Evolutionary conservation across 805 yeast genomes (phyloP), one percentile per base, ranked within the genome.

Genomic region (Kodamaea laetipori): DNA sequence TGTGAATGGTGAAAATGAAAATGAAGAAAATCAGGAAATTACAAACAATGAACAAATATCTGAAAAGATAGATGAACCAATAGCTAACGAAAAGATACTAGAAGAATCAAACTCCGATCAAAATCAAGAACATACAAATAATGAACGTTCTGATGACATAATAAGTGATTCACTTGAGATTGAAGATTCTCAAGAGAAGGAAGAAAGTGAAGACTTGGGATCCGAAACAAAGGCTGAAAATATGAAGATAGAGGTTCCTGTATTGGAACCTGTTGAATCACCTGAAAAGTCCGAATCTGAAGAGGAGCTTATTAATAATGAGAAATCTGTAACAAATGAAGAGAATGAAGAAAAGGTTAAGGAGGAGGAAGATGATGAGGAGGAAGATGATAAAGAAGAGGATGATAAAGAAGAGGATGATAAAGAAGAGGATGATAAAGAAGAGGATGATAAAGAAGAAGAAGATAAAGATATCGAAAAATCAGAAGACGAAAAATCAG

Each of bases 401-500:
- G 24, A 21, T 6, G 24, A 21, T 21, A 21, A 21, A 21, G 24
- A 21, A n/a, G 39, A 44, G 41, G 30, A 39, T 18, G 45, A 45
- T 21, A 32, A 31, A 33, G 26, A 48, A 47, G 49, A 48, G 21
- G 32, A 43, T 35, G 31, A 47, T 42, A 37, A 34, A 33, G n/a
- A n/a, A 21, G 24, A 21, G 6, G 24, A 6, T 8, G 24, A 21
- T 6, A 21, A 6, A 8, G 8, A 21, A 21, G 24, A 21, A 8
- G 24, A 21, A 21, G 24, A 21, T 21, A 21, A 21, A 21, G 24
- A 21, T 8, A n/a, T n/a, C n/a, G 44, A 39, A 11, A 48, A 47
- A 39, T 31, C 43, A n/a, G 39, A 44, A 41, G 30, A 39, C 18
- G 45, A 45, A 24, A 32, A 31, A 33, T 23, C 49, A 47, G 49